Percentiles rank a stretch among this genome's conserved stretches.
These are phyloP conservation scores for Geosmithia putterillii DNA, from an alignment of 2,329 filamentous ascomycete genomes.

Conservation along the genomic window DNA sequence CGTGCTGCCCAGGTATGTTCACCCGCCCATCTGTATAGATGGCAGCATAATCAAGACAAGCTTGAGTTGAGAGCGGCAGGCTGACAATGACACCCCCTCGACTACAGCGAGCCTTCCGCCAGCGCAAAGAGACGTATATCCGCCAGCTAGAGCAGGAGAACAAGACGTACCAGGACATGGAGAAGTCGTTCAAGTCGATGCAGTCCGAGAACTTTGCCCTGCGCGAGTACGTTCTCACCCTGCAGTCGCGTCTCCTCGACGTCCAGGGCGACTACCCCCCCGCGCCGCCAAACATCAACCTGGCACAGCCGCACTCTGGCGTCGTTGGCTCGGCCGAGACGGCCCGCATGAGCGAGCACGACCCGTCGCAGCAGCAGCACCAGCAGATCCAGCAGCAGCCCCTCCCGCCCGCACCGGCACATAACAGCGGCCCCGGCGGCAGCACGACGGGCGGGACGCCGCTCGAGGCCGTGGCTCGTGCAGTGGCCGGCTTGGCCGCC, in stretches of 20 bases:
- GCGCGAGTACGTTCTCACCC: conserved; percentile 81
- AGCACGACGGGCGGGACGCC: conserved; percentile 16
- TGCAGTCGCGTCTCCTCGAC: conserved; percentile 80
- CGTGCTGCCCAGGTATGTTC: conserved; percentile 80
- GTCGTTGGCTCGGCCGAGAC: background rate
- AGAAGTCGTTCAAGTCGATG: conserved; percentile 65
- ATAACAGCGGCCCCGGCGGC: conserved; percentile 2
- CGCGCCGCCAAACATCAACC: conserved; percentile 67
- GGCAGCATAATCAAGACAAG: background rate
- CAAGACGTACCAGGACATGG: conserved; percentile 64
- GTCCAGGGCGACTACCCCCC: conserved; percentile 73
- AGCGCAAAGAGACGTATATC: conserved; percentile 96
- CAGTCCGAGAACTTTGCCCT: conserved; percentile 84
- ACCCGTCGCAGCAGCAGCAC: conserved; percentile 2
- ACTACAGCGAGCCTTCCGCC: conserved; percentile 81
- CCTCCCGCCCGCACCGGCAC: conserved; percentile 1
- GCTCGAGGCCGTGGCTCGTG: conserved; percentile 38
- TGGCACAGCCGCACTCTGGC: conserved; percentile 18
- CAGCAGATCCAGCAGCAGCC: conserved; percentile 2
- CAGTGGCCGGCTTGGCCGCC: conserved; percentile 28
- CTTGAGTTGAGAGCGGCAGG: too few relatives aligned
- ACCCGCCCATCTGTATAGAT: too few relatives aligned
- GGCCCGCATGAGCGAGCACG: conserved; percentile 3
- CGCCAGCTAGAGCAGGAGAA: conserved; percentile 95
- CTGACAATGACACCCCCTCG: background rate